Percentiles rank a stretch among this genome's conserved stretches.
These are phyloP conservation scores for Amborella trichopoda DNA, from an alignment of 164 flowering plant species.

Conservation along the genomic window DNA sequence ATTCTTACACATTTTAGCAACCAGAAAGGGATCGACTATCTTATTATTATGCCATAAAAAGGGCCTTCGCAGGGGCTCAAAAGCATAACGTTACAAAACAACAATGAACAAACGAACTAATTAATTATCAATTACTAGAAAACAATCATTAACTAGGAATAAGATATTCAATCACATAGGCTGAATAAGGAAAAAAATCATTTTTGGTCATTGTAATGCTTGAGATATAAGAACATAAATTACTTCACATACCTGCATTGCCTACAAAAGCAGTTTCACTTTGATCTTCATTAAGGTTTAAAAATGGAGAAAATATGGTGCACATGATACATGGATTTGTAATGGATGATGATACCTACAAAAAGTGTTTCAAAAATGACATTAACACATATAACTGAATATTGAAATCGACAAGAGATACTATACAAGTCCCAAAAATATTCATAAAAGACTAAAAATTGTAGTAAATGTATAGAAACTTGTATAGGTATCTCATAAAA, in stretches of 20 bases:
- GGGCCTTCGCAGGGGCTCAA: neutral
- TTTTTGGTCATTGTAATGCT: neutral
- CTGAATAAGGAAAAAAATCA: neutral
- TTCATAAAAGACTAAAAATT: too few species aligned
- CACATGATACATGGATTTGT: slow-evolving; percentile 28
- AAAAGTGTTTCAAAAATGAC: too few species aligned
- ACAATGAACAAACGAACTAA: neutral
- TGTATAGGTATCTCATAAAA: too few species aligned
- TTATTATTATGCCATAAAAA: neutral
- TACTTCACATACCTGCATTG: slow-evolving; percentile 23
- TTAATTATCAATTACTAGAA: neutral
- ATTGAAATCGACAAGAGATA: too few species aligned
- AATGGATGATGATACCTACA: slow-evolving; percentile 29
- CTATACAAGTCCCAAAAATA: too few species aligned
- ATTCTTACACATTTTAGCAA: too few species aligned
- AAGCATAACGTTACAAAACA: neutral
- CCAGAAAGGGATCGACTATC: too few species aligned
- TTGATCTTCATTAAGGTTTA: slow-evolving; percentile 21
- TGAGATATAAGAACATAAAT: neutral
- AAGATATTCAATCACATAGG: neutral
- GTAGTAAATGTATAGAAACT: too few species aligned
- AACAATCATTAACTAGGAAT: neutral
- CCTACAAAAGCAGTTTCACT: slow-evolving; percentile 7
- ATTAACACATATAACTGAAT: too few species aligned
- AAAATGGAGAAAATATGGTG: slow-evolving; percentile 44